These are phyloP conservation scores for Xylariaceae sp. DNA, from an alignment of 2,329 filamentous ascomycete genomes.

Conservation along the genomic window DNA sequence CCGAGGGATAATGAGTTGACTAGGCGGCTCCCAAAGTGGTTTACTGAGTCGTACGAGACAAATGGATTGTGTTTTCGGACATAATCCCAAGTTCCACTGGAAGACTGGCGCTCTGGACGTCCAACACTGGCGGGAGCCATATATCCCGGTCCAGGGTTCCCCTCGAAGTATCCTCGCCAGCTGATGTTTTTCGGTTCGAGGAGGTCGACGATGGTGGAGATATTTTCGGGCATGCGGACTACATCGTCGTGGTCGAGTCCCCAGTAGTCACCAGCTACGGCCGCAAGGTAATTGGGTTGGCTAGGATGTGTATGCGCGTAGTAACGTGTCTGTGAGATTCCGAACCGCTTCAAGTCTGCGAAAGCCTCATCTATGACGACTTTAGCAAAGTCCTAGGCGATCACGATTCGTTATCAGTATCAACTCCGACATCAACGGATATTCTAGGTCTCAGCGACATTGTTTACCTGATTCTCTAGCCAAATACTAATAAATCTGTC, in stretches of 20 bases:
- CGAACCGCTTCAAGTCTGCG: slow-evolving; percentile 39
- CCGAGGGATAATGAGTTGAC: slow-evolving; percentile 61
- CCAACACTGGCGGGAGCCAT: slow-evolving; percentile 41
- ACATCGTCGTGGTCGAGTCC: slow-evolving; percentile 46
- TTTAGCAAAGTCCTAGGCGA: slow-evolving; percentile 41
- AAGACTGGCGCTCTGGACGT: slow-evolving; percentile 16
- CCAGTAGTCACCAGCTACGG: slow-evolving; percentile 47
- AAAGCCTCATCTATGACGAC: slow-evolving; percentile 40
- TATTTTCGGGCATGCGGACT: slow-evolving; percentile 42
- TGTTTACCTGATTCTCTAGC: slow-evolving; percentile 42
- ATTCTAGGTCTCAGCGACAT: neutral
- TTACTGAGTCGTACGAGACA: slow-evolving; percentile 42
- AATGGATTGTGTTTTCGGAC: slow-evolving; percentile 45
- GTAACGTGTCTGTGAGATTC: slow-evolving; percentile 44
- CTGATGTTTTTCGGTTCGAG: slow-evolving; percentile 39
- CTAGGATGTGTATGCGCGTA: slow-evolving; percentile 44
- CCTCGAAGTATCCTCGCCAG: slow-evolving; percentile 48
- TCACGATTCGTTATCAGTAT: slow-evolving; percentile 6
- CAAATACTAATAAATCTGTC: slow-evolving; percentile 45
- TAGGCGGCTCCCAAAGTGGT: slow-evolving; percentile 44
- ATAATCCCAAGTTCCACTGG: slow-evolving; percentile 33
- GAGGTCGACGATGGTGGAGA: slow-evolving; percentile 46
- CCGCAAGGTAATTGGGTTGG: slow-evolving; percentile 48
- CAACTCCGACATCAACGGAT: neutral
- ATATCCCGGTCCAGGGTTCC: slow-evolving; percentile 44